These are phyloP conservation scores for Cercospora janseana DNA, from an alignment of 2,329 filamentous ascomycete genomes.

Conservation along the genomic window DNA sequence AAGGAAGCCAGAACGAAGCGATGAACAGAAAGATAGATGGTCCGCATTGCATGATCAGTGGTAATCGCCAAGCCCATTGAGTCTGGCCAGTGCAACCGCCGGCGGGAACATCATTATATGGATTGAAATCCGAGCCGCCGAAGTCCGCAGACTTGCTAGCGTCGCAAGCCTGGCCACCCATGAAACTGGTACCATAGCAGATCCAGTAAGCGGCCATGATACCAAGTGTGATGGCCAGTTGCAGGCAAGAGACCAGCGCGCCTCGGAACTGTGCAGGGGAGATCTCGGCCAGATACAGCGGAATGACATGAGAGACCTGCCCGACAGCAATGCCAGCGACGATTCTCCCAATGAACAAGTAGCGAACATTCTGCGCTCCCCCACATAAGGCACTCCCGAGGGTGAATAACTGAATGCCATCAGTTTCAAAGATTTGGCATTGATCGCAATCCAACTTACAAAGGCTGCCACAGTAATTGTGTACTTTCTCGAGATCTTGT, in stretches of 20 bases:
- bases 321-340: slow-evolving; percentile 72
- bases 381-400: no score
- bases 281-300: slow-evolving; percentile 67
- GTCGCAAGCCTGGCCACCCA: slow-evolving; percentile 50
- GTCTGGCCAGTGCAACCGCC: slow-evolving; percentile 51
- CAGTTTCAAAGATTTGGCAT: no score
- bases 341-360: slow-evolving; percentile 69
- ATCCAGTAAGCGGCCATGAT: slow-evolving; percentile 42
- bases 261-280: slow-evolving; percentile 60
- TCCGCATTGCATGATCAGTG: slow-evolving; percentile 46
- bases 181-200: slow-evolving; percentile 62
- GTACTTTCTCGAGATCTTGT: no score
- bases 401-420: no score
- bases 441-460: no score
- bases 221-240: slow-evolving; percentile 71
- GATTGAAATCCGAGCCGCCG: no score
- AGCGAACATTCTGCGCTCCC: slow-evolving; percentile 65
- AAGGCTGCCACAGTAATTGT: no score
- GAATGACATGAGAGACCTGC: slow-evolving; percentile 67
- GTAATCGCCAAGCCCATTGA: slow-evolving; percentile 40
- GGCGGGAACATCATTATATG: no score
- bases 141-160: no score
- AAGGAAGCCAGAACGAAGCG: slow-evolving; percentile 59
- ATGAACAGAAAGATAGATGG: slow-evolving; percentile 48
- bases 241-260: slow-evolving; percentile 67